Evolutionary conservation across 1,284 basidiomycete genomes (phyloP).

Genomic region (Cryptococcus amylolentus): DNA sequence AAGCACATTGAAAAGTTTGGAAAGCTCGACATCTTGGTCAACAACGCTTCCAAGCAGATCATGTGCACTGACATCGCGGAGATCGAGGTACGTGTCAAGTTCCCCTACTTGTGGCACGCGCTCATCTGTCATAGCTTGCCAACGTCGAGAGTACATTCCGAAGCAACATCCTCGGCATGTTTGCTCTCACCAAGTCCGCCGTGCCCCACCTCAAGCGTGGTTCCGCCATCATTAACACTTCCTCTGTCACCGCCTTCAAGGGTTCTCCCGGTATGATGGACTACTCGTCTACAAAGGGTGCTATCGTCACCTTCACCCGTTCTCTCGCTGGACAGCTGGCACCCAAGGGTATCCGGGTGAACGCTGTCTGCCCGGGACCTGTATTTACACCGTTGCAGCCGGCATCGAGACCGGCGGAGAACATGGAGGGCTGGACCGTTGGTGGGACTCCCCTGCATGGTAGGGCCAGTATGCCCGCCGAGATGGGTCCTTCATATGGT

Average conservation of each 20-base stretch:
- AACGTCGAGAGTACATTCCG: slow-evolving; percentile 58
- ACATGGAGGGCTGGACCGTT: slow-evolving; percentile 56
- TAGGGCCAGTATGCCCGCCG: slow-evolving; percentile 58
- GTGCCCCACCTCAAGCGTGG: slow-evolving; percentile 62
- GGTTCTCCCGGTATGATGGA: slow-evolving; percentile 55
- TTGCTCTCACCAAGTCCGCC: slow-evolving; percentile 55
- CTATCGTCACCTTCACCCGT: slow-evolving; percentile 59
- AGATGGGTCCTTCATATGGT: slow-evolving; percentile 56
- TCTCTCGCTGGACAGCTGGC: slow-evolving; percentile 59
- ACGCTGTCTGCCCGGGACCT: slow-evolving; percentile 33
- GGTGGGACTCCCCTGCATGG: slow-evolving; percentile 54
- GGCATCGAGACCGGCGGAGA: slow-evolving; percentile 54
- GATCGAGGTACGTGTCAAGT: slow-evolving; percentile 51
- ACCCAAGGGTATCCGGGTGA: slow-evolving; percentile 54
- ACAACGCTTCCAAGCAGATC: slow-evolving; percentile 64
- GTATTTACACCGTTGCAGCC: slow-evolving; percentile 54
- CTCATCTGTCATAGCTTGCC: slow-evolving; percentile 23
- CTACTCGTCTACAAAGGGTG: slow-evolving; percentile 60
- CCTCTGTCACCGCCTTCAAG: slow-evolving; percentile 62
- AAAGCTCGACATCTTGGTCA: slow-evolving; percentile 58
- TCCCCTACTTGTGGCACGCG: background rate
- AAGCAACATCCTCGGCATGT: slow-evolving; percentile 61
- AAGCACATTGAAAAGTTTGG: slow-evolving; percentile 57
- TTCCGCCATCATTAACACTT: slow-evolving; percentile 61
- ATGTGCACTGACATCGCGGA: slow-evolving; percentile 51